Conservation (phyloP, 331 rosid species). For the Cydonia oblonga region DNA sequence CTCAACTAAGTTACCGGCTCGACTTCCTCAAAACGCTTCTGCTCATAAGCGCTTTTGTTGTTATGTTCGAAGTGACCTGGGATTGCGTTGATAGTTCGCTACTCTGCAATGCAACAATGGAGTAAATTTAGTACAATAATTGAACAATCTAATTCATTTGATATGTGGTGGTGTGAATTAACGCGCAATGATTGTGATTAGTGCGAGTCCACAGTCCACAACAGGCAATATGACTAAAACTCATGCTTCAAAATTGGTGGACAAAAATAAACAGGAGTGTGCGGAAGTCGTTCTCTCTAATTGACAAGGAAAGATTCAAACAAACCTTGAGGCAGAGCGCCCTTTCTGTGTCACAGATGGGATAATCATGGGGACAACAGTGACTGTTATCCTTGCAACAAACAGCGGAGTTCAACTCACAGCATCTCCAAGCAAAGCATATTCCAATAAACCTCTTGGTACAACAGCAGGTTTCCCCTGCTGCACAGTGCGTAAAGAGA, state of each 20-base stretch:
- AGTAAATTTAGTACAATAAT: background rate
- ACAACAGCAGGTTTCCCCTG: constrained; percentile 85
- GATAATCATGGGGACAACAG: constrained; percentile 74
- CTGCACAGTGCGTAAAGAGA: constrained; percentile 41
- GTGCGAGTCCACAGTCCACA: background rate
- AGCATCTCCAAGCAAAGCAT: constrained; percentile 72
- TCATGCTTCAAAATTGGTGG: no score
- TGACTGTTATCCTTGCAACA: constrained; percentile 64
- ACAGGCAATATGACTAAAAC: no score
- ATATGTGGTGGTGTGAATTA: background rate
- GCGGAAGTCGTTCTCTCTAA: background rate
- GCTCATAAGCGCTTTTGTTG: constrained; percentile 10
- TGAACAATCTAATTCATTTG: background rate
- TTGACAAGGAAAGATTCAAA: background rate
- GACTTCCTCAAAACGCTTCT: constrained; percentile 15
- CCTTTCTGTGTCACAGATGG: constrained; percentile 45
- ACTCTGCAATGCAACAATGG: constrained; percentile 2
- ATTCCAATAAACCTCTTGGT: constrained; percentile 42
- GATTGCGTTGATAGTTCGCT: constrained; percentile 8
- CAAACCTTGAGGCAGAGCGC: constrained; percentile 67
- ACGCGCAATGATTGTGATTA: background rate
- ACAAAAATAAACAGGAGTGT: background rate
- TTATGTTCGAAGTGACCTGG: constrained; percentile 38
- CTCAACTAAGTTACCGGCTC: constrained; percentile 13
- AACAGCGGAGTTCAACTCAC: constrained; percentile 50